Percentiles rank a stretch among this genome's conserved stretches.
phyloP scores from a whole-genome alignment of 768 basidiomycete genomes.

The Leccinellum albellum region DNA sequence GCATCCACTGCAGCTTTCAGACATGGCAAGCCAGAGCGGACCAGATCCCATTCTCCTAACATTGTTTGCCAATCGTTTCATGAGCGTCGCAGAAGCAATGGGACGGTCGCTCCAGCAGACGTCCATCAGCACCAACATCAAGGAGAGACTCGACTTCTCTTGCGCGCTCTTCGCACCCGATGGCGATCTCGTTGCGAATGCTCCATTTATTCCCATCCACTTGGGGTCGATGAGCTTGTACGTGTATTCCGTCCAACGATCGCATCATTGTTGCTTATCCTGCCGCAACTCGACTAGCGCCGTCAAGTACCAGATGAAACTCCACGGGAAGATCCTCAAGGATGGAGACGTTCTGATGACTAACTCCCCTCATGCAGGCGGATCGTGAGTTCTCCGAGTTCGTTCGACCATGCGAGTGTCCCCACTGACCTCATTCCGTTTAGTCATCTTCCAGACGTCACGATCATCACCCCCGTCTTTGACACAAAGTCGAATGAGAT shows the following conservation, averaged over 20 bases:
- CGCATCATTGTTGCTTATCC: neutral
- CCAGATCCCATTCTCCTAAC: conserved; percentile 87
- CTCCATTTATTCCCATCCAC: conserved; percentile 87
- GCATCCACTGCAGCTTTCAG: neutral
- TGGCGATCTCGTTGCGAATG: conserved; percentile 92
- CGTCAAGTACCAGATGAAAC: conserved; percentile 85
- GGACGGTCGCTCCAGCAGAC: conserved; percentile 87
- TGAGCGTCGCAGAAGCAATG: conserved; percentile 97
- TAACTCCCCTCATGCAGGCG: conserved; percentile 85
- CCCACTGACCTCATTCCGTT: neutral
- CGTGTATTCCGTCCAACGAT: conserved; percentile 30
- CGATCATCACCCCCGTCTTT: conserved; percentile 92
- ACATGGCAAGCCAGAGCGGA: conserved; percentile 28
- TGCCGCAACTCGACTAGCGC: conserved; percentile 45
- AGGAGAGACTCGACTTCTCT: conserved; percentile 91
- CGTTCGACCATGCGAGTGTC: neutral
- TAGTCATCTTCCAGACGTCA: conserved; percentile 82
- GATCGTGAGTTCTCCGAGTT: conserved; percentile 57
- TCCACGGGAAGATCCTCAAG: conserved; percentile 65
- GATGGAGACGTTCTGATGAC: conserved; percentile 94
- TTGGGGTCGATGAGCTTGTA: conserved; percentile 90
- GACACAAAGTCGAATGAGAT: conserved; percentile 58
- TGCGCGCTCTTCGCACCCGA: conserved; percentile 95
- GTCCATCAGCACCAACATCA: conserved; percentile 90
- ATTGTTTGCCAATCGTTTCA: conserved; percentile 93